phyloP scores from a whole-genome alignment of 805 yeast genomes.

The Candida easanensis region DNA sequence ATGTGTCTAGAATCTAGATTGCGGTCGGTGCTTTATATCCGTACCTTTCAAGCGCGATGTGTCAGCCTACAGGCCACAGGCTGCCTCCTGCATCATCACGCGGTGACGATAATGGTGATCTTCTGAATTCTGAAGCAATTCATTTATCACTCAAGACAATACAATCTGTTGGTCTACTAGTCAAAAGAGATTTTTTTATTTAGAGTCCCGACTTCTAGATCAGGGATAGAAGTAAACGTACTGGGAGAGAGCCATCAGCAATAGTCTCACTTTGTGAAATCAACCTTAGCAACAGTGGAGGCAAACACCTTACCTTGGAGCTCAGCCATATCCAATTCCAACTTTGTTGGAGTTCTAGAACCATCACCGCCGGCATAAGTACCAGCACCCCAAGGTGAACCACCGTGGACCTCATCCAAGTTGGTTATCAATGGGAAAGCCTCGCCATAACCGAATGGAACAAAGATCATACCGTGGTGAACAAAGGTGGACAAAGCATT shows the following conservation, averaged over 20 bases:
- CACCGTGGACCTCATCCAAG: slow-evolving; percentile 72
- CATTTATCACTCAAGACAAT: no score
- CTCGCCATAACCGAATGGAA: slow-evolving; percentile 72
- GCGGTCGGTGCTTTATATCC: no score
- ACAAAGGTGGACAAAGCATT: slow-evolving; percentile 55
- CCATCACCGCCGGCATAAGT: slow-evolving; percentile 74
- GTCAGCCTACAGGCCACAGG: no score
- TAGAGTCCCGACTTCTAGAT: no score
- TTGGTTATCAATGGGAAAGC: slow-evolving; percentile 53
- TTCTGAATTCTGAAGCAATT: no score
- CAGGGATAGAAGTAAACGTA: no score
- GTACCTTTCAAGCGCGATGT: no score
- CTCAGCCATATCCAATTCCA: slow-evolving; percentile 63
- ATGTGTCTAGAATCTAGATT: background rate
- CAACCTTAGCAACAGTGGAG: slow-evolving; percentile 35
- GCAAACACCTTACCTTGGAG: slow-evolving; percentile 69
- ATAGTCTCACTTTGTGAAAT: slow-evolving; percentile 6
- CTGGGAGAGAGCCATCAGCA: no score
- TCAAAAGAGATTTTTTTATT: no score
- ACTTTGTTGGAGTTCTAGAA: slow-evolving; percentile 58
- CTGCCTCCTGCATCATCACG: no score
- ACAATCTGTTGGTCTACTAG: no score
- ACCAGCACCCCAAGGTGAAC: slow-evolving; percentile 88
- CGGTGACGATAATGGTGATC: no score
- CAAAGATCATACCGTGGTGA: slow-evolving; percentile 76